A percentile compares a stretch with the other conserved stretches of the same genome.
These are phyloP conservation scores for Candida tropicalis DNA, from an alignment of 1,139 yeast species.

Conservation along the genomic window DNA sequence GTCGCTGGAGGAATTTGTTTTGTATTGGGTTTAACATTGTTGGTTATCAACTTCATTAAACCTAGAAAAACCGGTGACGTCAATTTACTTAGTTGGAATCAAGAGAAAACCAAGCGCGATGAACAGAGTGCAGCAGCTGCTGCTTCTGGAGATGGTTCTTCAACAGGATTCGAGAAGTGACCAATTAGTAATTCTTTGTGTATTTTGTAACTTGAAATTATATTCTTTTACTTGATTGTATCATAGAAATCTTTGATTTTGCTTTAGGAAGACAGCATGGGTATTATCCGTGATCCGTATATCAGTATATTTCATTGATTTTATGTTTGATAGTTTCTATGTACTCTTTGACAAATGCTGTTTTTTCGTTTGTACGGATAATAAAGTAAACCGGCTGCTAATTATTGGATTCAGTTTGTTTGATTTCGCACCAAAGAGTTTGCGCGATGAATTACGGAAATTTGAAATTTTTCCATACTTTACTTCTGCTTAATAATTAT, in stretches of 20 bases:
- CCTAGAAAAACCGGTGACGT: conserved; percentile 81
- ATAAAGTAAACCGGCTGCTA: too few species aligned
- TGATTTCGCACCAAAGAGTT: too few species aligned
- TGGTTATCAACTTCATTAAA: conserved; percentile 60
- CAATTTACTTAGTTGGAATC: conserved; percentile 73
- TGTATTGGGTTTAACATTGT: conserved; percentile 57
- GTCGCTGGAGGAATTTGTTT: conserved; percentile 92
- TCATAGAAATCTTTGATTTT: too few species aligned
- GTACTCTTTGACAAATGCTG: not conserved
- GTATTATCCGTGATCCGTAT: too few species aligned
- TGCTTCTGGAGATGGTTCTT: conserved; percentile 7
- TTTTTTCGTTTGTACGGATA: conserved; percentile 2
- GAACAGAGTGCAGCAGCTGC: conserved; percentile 19
- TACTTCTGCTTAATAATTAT: not conserved
- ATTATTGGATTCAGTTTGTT: too few species aligned
- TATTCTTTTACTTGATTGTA: conserved; percentile 32
- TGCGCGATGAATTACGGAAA: not conserved
- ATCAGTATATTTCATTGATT: too few species aligned
- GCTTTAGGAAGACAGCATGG: too few species aligned
- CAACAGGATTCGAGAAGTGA: conserved; percentile 15
- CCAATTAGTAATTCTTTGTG: not conserved
- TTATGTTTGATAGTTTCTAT: too few species aligned
- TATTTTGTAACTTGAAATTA: not conserved
- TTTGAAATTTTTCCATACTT: conserved; percentile 1
- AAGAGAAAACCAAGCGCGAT: conserved; percentile 30